Evolutionary conservation across 2,329 filamentous ascomycete species (phyloP).

Genomic region (Colletotrichum sp.): DNA sequence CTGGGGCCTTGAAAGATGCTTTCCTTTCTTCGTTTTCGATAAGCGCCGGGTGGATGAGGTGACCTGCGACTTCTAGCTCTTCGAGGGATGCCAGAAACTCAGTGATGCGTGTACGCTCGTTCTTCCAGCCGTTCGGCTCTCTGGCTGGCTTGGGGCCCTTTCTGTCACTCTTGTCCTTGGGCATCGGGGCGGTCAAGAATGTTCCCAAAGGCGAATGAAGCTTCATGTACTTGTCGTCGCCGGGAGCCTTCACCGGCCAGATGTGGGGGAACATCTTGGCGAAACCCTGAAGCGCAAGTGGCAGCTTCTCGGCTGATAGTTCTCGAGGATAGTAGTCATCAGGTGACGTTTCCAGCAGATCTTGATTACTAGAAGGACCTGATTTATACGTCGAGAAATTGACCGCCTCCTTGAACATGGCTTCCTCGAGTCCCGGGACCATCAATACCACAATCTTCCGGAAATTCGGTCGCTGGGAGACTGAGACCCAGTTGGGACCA

Average conservation of each 20-base stretch:
- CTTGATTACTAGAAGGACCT: slow-evolving; percentile 11
- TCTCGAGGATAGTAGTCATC: slow-evolving; percentile 66
- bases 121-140: slow-evolving; percentile 71
- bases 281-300: slow-evolving; percentile 66
- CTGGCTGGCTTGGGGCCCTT: slow-evolving; percentile 64
- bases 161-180: slow-evolving; percentile 66
- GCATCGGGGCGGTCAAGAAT: slow-evolving; percentile 77
- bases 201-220: slow-evolving; percentile 88
- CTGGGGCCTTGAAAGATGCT: slow-evolving; percentile 57
- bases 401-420: slow-evolving; percentile 77
- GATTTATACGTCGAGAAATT: slow-evolving; percentile 53
- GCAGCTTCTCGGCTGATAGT: slow-evolving; percentile 56
- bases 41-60: slow-evolving; percentile 80
- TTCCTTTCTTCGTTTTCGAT: slow-evolving; percentile 64
- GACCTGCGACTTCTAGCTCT: slow-evolving; percentile 84
- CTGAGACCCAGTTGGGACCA: slow-evolving; percentile 69
- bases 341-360: slow-evolving; percentile 47
- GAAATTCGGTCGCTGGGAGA: slow-evolving; percentile 67
- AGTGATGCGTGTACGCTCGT: slow-evolving; percentile 82
- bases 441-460: slow-evolving; percentile 87
- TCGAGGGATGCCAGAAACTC: slow-evolving; percentile 75
- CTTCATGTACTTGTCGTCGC: slow-evolving; percentile 79
- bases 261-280: slow-evolving; percentile 85
- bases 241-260: slow-evolving; percentile 88
- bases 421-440: slow-evolving; percentile 89